A percentile compares a stretch with the other conserved stretches of the same genome.
phyloP scores from a whole-genome alignment of 2,329 filamentous ascomycete species.

The Aplosporella prunicola region DNA sequence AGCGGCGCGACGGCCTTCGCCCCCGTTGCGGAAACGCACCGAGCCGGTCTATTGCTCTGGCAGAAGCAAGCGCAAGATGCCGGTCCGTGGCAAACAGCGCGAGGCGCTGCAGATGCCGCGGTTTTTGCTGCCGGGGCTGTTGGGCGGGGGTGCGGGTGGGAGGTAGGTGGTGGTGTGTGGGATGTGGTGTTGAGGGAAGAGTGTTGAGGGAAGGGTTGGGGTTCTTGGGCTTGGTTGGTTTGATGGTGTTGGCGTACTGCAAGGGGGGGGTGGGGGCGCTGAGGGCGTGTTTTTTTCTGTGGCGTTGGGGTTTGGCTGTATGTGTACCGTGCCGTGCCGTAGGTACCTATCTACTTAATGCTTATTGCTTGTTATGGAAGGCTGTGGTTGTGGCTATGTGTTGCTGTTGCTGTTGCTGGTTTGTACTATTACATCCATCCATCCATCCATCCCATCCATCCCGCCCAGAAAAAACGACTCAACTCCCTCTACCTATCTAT shows the following conservation, averaged over 20 bases:
- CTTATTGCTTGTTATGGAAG: not conserved
- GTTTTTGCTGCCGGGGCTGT: slow-evolving; percentile 26
- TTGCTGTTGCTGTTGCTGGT: not conserved
- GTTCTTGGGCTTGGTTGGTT: no score
- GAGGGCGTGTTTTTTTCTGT: not conserved
- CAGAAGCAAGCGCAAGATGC: slow-evolving; percentile 34
- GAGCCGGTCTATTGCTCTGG: slow-evolving; percentile 31
- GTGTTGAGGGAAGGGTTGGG: no score
- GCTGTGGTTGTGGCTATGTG: not conserved
- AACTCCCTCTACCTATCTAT: no score
- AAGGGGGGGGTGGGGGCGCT: not conserved
- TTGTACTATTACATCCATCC: not conserved
- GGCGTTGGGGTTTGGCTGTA: no score
- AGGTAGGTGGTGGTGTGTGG: no score
- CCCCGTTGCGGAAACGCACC: no score
- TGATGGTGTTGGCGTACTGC: no score
- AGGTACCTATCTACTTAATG: not conserved
- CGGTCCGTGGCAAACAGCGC: slow-evolving; percentile 27
- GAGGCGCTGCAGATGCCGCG: slow-evolving; percentile 31
- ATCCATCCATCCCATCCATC: not conserved
- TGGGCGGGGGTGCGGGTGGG: no score
- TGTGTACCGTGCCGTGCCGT: not conserved
- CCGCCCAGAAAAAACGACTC: no score
- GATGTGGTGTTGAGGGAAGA: no score
- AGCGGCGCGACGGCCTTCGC: no score